A percentile compares a stretch with the other conserved stretches of the same genome.
Conservation (phyloP, 768 basidiomycete genomes). For the Boletus sensibilis region DNA sequence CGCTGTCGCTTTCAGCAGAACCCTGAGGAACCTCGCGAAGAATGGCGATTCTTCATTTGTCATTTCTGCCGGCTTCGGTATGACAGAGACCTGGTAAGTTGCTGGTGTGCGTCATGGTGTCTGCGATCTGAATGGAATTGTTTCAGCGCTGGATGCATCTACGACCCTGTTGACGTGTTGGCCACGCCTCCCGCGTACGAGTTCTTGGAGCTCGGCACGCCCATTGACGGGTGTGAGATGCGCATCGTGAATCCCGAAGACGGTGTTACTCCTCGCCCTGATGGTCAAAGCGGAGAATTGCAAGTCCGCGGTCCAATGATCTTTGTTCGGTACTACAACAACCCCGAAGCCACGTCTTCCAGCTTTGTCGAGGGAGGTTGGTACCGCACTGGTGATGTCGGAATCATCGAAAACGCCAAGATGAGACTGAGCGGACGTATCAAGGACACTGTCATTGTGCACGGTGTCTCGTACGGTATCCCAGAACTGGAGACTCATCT, state of each 20-base stretch:
- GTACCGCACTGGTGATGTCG: constrained; percentile 63
- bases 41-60: constrained; percentile 32
- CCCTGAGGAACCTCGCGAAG: constrained; percentile 28
- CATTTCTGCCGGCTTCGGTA: constrained; percentile 33
- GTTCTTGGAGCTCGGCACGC: constrained; percentile 39
- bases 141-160: constrained; percentile 39
- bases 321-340: background rate
- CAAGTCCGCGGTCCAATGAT: constrained; percentile 2
- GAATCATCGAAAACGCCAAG: constrained; percentile 34
- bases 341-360: constrained; percentile 11
- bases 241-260: constrained; percentile 36
- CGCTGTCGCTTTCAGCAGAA: constrained; percentile 38
- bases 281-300: background rate
- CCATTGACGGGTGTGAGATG: constrained; percentile 33
- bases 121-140: background rate
- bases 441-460: background rate
- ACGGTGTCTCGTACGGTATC: constrained; percentile 3
- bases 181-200: constrained; percentile 25
- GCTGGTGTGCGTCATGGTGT: background rate
- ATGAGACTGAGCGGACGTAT: constrained; percentile 20
- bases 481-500: constrained; percentile 35
- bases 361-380: constrained; percentile 50
- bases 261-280: constrained; percentile 25
- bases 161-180: constrained; percentile 32
- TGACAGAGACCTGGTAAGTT: constrained; percentile 43